Evolutionary conservation across 148 eudicot species (phyloP), one percentile per base, ranked within the genome.

Genomic region (Rhododendron mucronatum): DNA sequence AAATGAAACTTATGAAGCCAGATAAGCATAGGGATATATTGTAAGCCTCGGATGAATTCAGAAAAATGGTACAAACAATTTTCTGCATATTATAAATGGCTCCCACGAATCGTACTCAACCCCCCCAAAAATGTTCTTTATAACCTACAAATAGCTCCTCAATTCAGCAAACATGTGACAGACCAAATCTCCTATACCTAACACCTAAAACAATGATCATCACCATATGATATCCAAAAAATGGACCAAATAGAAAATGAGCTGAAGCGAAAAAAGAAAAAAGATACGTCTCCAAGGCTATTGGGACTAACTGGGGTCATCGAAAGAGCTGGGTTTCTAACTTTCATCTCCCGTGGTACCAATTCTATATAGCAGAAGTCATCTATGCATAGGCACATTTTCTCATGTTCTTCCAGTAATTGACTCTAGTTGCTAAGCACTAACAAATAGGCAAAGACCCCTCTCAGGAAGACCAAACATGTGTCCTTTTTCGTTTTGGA

Each of bases 71-170:
- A 10, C 57, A 73, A 88, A 90, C 71, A 84, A 89, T 83, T 89
- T 87, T 90, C 93, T 92, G 95, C 93, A 93, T 92, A 92, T 87
- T 90, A 23, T 86, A 88, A 88, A 83, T 82, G 85, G 88, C 83
- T 86, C 83, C 85, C 91, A 87, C 86, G 88, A 89, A 89, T 90
- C 80, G 35, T 92, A 90, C 92, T 94, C 83, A 82, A 84, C 63
- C 57, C 20, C 65, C 12, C 48, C 80, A 91, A 83, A 59, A 87
- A 50, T 61, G 10, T 28, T 39, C 30, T 41, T 77, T 77, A 86
- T 86, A 84, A 81, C 87, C 85, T 87, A 87, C 23, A 71, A 82
- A 65, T 14, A 61, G 75, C 75, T 82, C 86, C 85, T 84, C 85
- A 16, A 80, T 74, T 61, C 57, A 84, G 85, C 63, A 75, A 85